Conservation (phyloP, 2,329 filamentous ascomycete genomes). For the Colletotrichum navitas region DNA sequence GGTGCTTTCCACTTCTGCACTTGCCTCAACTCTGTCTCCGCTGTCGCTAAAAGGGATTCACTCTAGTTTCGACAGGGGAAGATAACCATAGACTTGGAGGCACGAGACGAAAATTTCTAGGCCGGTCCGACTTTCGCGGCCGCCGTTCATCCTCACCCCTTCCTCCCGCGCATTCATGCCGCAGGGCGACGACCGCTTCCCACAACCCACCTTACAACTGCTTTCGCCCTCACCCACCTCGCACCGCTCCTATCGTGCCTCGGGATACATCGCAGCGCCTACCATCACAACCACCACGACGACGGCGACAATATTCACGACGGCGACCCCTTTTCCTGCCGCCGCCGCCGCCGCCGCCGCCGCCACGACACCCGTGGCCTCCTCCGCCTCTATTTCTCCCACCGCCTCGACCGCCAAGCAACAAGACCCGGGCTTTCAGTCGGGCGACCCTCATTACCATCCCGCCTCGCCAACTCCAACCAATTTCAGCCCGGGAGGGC, state of each 20-base stretch:
- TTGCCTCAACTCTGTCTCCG: slow-evolving; percentile 29
- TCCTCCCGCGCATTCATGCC: slow-evolving; percentile 43
- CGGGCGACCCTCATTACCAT: slow-evolving; percentile 34
- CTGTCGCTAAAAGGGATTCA: slow-evolving; percentile 36
- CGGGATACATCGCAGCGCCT: slow-evolving; percentile 17
- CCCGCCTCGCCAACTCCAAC: slow-evolving; percentile 34
- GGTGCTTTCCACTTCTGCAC: slow-evolving; percentile 26
- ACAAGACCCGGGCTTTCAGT: slow-evolving; percentile 41
- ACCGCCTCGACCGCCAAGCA: slow-evolving; percentile 19
- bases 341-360: slow-evolving; percentile 9
- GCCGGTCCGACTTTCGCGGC: slow-evolving; percentile 37
- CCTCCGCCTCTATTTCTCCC: slow-evolving; percentile 12
- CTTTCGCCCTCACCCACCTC: slow-evolving; percentile 27
- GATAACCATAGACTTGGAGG: slow-evolving; percentile 31
- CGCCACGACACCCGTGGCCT: slow-evolving; percentile 22
- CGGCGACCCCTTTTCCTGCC: slow-evolving; percentile 17
- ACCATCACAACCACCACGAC: slow-evolving; percentile 16
- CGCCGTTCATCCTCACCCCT: slow-evolving; percentile 23
- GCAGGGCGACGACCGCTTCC: slow-evolving; percentile 39
- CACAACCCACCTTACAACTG: slow-evolving; percentile 32
- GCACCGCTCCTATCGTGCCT: slow-evolving; percentile 22
- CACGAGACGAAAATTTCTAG: slow-evolving; percentile 36
- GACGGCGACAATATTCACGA: not conserved
- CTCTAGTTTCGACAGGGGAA: slow-evolving; percentile 43
- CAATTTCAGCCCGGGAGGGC: slow-evolving; percentile 17